phyloP scores from a whole-genome alignment of 306 rosid genomes.

The Prunus kanzakura region DNA sequence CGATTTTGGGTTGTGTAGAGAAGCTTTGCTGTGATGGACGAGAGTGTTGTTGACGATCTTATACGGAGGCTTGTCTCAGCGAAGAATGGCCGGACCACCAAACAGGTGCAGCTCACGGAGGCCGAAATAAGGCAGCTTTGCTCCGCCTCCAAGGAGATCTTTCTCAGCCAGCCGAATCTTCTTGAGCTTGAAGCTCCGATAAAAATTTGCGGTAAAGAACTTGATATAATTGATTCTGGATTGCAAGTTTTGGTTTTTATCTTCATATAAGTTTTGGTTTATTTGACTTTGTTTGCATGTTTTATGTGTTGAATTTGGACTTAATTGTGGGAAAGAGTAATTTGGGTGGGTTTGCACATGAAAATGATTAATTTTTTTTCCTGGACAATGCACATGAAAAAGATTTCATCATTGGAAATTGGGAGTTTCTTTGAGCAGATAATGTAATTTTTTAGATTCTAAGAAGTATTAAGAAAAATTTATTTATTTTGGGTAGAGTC shows the following conservation, averaged over 20 bases:
- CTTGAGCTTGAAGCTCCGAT: constrained; percentile 89
- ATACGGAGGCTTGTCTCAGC: constrained; percentile 59
- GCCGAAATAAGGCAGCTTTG: constrained; percentile 67
- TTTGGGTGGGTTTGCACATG: background rate
- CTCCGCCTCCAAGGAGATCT: constrained; percentile 57
- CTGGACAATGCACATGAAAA: no score
- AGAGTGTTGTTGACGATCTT: constrained; percentile 49
- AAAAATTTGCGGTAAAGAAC: constrained; percentile 67
- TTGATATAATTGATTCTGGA: background rate
- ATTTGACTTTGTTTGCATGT: background rate
- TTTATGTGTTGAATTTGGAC: background rate
- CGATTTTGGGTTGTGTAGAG: background rate
- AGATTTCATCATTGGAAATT: background rate
- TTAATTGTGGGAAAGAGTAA: background rate
- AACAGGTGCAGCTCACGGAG: constrained; percentile 68
- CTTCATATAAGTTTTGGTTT: background rate
- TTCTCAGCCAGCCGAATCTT: constrained; percentile 81
- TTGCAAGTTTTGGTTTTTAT: background rate
- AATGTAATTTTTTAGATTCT: background rate
- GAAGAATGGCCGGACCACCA: constrained; percentile 71
- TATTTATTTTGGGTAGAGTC: background rate
- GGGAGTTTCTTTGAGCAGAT: background rate
- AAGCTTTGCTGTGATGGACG: constrained; percentile 45
- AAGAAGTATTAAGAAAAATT: background rate
- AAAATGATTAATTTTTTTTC: no score